Evolutionary conservation across 75 land plant species (phyloP), one percentile per base, ranked within the genome.

Genomic region (Picea glauca): DNA sequence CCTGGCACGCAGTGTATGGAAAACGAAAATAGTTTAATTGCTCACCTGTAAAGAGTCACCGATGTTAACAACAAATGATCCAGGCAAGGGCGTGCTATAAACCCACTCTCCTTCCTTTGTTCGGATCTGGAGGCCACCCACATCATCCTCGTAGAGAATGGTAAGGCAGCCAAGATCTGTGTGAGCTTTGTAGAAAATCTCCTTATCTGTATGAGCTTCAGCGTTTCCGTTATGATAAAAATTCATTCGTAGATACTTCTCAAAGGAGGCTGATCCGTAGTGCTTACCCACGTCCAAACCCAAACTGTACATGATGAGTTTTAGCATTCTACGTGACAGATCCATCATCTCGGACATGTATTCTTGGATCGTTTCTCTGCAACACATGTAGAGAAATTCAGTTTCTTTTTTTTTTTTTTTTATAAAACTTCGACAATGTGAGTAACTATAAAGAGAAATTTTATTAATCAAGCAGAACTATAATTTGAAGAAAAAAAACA

Each of bases 151-250:
- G 32, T 68, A 68, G 38, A 68, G 72, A 7, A 68, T 38, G 1
- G 72, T 68, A 68, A 68, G 18, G 72, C 18, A 18, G 3, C 50
- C 72, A n/a, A 68, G 33, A 38, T 68, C 72, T 68, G 72, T 68
- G 38, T 68, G 72, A 40, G 43, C 43, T 40, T 40, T 40, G 43
- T 40, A 40, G 20, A 89, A 59, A 68, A 86, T 83, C 30, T 86
- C 82, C 84, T 85, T 84, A 74, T 91, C 93, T 1, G 87, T 84
- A 61, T 88, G 90, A 79, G 81, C 83, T 21, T 85, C 86, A 7
- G 81, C 14, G 33, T 64, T 30, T 12, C 3, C 3, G 3, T 9
- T 30, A 30, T 9, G 12, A 81, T 86, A 85, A 58, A 80, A 81
- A 60, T 76, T 89, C 60, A 89, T 86, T 58, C 88, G 82, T 23